Evolutionary conservation across 176 grass and related monocot species (phyloP).

Genomic region (Raddia distichophylla): DNA sequence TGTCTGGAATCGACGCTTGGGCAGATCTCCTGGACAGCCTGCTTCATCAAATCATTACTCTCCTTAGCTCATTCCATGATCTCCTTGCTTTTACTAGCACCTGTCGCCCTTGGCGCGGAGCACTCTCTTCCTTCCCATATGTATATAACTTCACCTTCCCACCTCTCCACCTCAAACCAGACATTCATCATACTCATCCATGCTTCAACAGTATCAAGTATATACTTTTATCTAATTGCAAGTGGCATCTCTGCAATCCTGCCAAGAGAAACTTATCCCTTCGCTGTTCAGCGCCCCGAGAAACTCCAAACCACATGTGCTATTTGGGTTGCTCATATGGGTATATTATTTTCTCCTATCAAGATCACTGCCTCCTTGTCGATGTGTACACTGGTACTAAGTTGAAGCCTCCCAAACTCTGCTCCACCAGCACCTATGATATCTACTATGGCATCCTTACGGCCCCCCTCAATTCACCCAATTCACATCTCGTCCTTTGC

Average conservation of each 20-base stretch:
- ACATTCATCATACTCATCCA: not conserved
- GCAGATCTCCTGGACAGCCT: slow-evolving; percentile 50
- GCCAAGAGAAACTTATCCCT: slow-evolving; percentile 1
- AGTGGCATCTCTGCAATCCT: slow-evolving; percentile 36
- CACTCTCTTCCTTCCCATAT: slow-evolving; percentile 29
- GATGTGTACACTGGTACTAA: slow-evolving; percentile 49
- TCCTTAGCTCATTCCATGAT: slow-evolving; percentile 58
- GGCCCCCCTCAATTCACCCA: slow-evolving; percentile 47
- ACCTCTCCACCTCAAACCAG: slow-evolving; percentile 47
- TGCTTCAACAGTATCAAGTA: not conserved
- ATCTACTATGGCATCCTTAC: slow-evolving; percentile 48
- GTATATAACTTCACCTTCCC: slow-evolving; percentile 35
- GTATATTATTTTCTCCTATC: slow-evolving; percentile 48
- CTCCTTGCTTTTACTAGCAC: slow-evolving; percentile 49
- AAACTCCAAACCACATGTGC: slow-evolving; percentile 2
- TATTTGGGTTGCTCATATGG: slow-evolving; percentile 59
- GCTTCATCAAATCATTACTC: slow-evolving; percentile 48
- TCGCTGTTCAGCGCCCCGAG: not conserved
- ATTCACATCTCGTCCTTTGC: slow-evolving; percentile 46
- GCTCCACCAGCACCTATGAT: not conserved
- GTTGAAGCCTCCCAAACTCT: slow-evolving; percentile 45
- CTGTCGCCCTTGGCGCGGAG: slow-evolving; percentile 57
- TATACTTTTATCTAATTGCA: not conserved
- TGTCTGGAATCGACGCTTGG: slow-evolving; percentile 31
- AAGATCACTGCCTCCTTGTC: slow-evolving; percentile 41